Conservation (phyloP, 2,329 filamentous ascomycete genomes). For the Exophiala sp. region DNA sequence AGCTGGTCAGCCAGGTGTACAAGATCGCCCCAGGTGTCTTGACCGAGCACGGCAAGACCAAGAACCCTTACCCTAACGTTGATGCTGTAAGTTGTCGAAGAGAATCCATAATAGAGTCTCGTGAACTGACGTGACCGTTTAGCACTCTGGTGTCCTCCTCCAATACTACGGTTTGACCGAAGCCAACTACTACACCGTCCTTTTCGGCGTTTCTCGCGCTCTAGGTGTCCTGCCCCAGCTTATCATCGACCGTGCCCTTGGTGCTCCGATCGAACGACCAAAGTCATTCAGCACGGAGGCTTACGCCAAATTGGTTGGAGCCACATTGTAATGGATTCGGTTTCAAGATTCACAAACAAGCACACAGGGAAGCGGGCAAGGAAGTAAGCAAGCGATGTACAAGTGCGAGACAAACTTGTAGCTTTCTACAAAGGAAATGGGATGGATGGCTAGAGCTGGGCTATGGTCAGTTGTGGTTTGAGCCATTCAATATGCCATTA, state of each 20-base stretch:
- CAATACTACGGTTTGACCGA: slow-evolving; percentile 99
- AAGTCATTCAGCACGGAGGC: slow-evolving; percentile 98
- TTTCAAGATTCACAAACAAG: not conserved
- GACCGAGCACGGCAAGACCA: slow-evolving; percentile 99
- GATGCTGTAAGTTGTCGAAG: slow-evolving; percentile 58
- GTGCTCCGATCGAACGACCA: slow-evolving; percentile 94
- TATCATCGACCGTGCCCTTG: slow-evolving; percentile 97
- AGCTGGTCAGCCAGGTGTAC: slow-evolving; percentile 99
- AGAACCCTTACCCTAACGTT: slow-evolving; percentile 99
- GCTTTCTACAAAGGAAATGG: slow-evolving; percentile 11
- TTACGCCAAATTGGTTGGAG: slow-evolving; percentile 85
- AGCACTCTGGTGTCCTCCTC: slow-evolving; percentile 95
- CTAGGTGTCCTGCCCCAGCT: slow-evolving; percentile 98
- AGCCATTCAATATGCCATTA: slow-evolving; percentile 11
- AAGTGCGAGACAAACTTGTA: slow-evolving; percentile 17
- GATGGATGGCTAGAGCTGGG: slow-evolving; percentile 8
- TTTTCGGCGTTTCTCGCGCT: slow-evolving; percentile 97
- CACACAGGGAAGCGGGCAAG: not conserved
- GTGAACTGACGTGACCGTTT: slow-evolving; percentile 13
- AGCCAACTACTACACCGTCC: slow-evolving; percentile 99
- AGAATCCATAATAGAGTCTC: not conserved
- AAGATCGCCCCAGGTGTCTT: slow-evolving; percentile 98
- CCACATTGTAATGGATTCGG: slow-evolving; percentile 66
- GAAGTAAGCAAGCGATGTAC: slow-evolving; percentile 15
- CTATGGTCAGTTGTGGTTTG: slow-evolving; percentile 9